Evolutionary conservation across 1,284 basidiomycete genomes (phyloP), one percentile per base, ranked within the genome.

Genomic region (Stygiomarasmius scandens): DNA sequence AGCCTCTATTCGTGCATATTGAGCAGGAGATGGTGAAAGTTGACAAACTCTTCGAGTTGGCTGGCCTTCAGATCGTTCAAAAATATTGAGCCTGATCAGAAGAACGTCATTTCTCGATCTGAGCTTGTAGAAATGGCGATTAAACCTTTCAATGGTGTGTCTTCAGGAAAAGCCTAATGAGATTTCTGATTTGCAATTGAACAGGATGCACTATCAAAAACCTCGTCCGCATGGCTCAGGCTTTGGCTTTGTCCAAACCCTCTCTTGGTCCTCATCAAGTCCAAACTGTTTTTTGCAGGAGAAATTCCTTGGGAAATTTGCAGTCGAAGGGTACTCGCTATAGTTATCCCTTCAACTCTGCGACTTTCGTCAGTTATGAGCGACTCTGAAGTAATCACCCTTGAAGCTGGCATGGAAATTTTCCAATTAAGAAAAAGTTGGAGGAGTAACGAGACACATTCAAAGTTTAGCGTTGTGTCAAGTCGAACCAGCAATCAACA

Each of bases 11-110:
- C n/a, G n/a, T n/a, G n/a, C n/a, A n/a, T n/a, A n/a, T n/a, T n/a
- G n/a, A n/a, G n/a, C n/a, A n/a, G n/a, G n/a, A n/a, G n/a, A n/a
- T n/a, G n/a, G n/a, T n/a, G n/a, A n/a, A n/a, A n/a, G n/a, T n/a
- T n/a, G n/a, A n/a, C 14, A 66, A 48, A 3, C 70, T 71, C 63
- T 58, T 69, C 25, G 44, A 63, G 44, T 60, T 52, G 10, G 43
- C 27, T 14, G 46, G 32, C 6, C 34, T n/a, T n/a, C 44, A 41
- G 8, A 58, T 24, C 24, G 32, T 56, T n/a, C 12, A 25, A 24
- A 1, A 44, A 52, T 1, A 51, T 59, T 12, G 24, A 59, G 64
- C 27, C 71, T 12, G 34, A 62, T 41, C n/a, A 41, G 16, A 41
- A 19, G 5, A 5, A 41, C 5, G 38, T n/a, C n/a, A 41, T 41